Conservation (phyloP, 2,329 filamentous ascomycete genomes). For the Hyphodiscus sp. region DNA sequence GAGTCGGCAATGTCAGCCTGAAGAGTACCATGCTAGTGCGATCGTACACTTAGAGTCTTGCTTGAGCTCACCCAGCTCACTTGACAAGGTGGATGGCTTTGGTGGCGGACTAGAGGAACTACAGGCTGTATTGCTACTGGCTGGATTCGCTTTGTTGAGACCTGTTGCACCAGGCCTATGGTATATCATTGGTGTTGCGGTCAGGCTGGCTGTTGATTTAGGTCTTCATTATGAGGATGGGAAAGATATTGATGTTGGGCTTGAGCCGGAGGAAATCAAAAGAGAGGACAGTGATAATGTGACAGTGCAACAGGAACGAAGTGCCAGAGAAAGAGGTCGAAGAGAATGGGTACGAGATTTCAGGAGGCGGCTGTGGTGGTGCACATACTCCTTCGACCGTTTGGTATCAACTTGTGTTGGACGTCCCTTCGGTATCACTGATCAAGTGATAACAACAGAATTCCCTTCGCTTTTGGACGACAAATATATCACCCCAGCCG, state of each 20-base stretch:
- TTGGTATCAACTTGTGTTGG: conserved; percentile 92
- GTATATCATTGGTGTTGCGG: conserved; percentile 95
- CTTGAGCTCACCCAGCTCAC: conserved; percentile 49
- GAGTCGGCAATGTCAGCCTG: conserved; percentile 62
- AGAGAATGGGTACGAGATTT: conserved; percentile 83
- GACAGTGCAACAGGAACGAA: conserved; percentile 30
- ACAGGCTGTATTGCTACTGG: conserved; percentile 85
- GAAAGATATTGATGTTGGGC: conserved; percentile 52
- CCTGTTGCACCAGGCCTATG: conserved; percentile 90
- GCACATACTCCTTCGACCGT: conserved; percentile 90
- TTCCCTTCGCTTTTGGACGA: conserved; percentile 88
- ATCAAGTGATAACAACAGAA: conserved; percentile 92
- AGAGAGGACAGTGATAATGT: conserved; percentile 27
- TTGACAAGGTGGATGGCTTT: conserved; percentile 54
- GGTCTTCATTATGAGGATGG: conserved; percentile 92
- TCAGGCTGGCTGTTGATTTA: conserved; percentile 82
- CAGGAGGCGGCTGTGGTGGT: conserved; percentile 89
- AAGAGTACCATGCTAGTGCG: conserved; percentile 93
- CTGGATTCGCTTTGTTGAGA: conserved; percentile 83
- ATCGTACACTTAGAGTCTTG: conserved; percentile 88
- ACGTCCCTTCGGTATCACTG: conserved; percentile 88
- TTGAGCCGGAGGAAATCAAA: conserved; percentile 39
- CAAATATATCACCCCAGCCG: conserved; percentile 73
- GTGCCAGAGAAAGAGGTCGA: conserved; percentile 51
- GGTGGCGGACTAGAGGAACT: conserved; percentile 89